Conservation (phyloP, 106 monocot genomes). For the Gastrodia elata region DNA sequence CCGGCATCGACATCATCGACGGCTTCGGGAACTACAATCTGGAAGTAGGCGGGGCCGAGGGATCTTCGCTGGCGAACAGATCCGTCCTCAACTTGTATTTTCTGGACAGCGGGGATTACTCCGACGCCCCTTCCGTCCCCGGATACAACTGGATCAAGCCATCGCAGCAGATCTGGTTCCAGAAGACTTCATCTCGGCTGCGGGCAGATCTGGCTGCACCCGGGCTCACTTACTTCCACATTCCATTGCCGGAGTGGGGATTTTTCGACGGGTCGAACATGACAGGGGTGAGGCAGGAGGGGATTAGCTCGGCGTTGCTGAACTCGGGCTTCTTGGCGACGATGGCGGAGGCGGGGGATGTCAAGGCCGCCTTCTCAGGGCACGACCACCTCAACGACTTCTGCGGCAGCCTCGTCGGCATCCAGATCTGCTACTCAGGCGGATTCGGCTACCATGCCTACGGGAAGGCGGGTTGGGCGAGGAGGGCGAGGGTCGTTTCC, state of each 20-base stretch:
- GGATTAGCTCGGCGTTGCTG: constrained; percentile 58
- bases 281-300: constrained; percentile 77
- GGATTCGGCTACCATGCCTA: constrained; percentile 97
- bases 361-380: constrained; percentile 71
- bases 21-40: constrained; percentile 90
- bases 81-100: constrained; percentile 89
- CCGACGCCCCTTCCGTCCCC: constrained; percentile 35
- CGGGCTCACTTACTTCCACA: constrained; percentile 77
- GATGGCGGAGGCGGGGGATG: constrained; percentile 75
- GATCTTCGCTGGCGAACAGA: constrained; percentile 48
- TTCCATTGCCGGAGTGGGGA: constrained; percentile 69
- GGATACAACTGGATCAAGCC: constrained; percentile 89
- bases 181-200: constrained; percentile 42
- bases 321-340: constrained; percentile 88
- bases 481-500: constrained; percentile 76
- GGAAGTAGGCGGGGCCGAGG: constrained; percentile 44
- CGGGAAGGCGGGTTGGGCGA: constrained; percentile 95
- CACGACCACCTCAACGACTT: constrained; percentile 96
- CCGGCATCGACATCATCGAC: constrained; percentile 53
- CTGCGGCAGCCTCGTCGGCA: constrained; percentile 58
- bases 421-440: constrained; percentile 82
- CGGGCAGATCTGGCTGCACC: constrained; percentile 58
- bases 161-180: constrained; percentile 90
- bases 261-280: constrained; percentile 45
- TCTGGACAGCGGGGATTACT: constrained; percentile 89